Percentiles rank a stretch among this genome's conserved stretches.
Evolutionary conservation across 495 filamentous ascomycete genomes (phyloP).

Genomic region (Glutinoglossum americanum): DNA sequence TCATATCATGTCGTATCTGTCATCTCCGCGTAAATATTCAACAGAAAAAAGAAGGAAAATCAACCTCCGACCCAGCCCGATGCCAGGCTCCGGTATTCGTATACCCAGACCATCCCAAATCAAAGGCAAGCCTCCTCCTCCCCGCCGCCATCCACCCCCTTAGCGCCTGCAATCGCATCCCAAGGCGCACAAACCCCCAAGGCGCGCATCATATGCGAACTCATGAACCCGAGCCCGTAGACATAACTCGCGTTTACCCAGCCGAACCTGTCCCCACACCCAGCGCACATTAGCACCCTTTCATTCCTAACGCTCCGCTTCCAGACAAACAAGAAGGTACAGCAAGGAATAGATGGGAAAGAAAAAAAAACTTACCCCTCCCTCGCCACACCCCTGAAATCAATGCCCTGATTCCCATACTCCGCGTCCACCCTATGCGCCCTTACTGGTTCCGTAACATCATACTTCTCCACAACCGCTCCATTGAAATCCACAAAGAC

Average conservation of each 20-base stretch:
- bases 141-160: too few species aligned
- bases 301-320: too few species aligned
- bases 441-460: slow-evolving; percentile 73
- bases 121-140: too few species aligned
- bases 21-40: too few species aligned
- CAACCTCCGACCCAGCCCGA: too few species aligned
- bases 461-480: slow-evolving; percentile 95
- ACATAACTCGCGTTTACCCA: slow-evolving; percentile 98
- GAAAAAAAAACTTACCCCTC: slow-evolving; percentile 56
- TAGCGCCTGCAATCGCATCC: too few species aligned
- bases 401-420: slow-evolving; percentile 86
- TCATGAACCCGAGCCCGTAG: slow-evolving; percentile 66
- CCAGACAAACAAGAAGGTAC: too few species aligned
- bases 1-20: too few species aligned
- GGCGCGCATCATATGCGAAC: slow-evolving; percentile 64
- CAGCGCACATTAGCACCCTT: too few species aligned
- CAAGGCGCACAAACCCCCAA: slow-evolving; percentile 63
- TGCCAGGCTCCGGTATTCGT: too few species aligned
- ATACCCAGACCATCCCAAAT: too few species aligned
- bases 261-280: slow-evolving; percentile 82
- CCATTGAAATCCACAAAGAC: slow-evolving; percentile 95
- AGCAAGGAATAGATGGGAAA: slow-evolving; percentile 2
- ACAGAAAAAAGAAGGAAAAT: too few species aligned
- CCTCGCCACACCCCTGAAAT: slow-evolving; percentile 82
- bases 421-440: slow-evolving; percentile 87